phyloP scores from a whole-genome alignment of 805 yeast genomes.

The Kluyveromyces lactis region DNA sequence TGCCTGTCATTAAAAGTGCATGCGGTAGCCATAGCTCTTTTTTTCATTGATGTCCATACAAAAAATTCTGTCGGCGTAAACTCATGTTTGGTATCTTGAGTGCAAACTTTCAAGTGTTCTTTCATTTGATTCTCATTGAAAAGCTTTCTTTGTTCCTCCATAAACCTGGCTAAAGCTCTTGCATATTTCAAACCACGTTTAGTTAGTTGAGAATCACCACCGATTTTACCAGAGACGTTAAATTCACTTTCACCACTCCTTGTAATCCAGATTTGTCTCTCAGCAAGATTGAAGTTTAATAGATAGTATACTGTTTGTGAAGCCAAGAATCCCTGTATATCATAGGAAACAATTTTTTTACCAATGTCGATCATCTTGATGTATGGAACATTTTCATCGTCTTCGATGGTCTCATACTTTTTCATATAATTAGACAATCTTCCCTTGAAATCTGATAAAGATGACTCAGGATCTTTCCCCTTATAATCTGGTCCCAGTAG shows the following conservation, averaged over 20 bases:
- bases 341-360: conserved; percentile 83
- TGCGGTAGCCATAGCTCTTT: conserved; percentile 72
- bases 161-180: conserved; percentile 63
- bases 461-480: conserved; percentile 72
- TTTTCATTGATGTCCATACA: conserved; percentile 88
- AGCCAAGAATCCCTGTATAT: conserved; percentile 80
- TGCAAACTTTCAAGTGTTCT: conserved; percentile 28
- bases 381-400: conserved; percentile 66
- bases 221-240: conserved; percentile 77
- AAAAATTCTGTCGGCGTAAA: conserved; percentile 55
- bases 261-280: conserved; percentile 89
- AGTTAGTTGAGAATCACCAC: conserved; percentile 84
- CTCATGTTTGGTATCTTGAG: conserved; percentile 27
- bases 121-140: conserved; percentile 57
- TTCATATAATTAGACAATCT: conserved; percentile 76
- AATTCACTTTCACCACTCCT: conserved; percentile 91
- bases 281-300: conserved; percentile 78
- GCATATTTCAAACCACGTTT: conserved; percentile 71
- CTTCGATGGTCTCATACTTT: conserved; percentile 88
- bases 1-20: conserved; percentile 62
- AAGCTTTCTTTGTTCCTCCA: conserved; percentile 58
- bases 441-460: conserved; percentile 73
- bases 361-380: conserved; percentile 96
- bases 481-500: conserved; percentile 89
- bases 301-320: conserved; percentile 90